Base-by-base conservation (phyloP, 768 basidiomycete species). In the Lactifluus echinatus region DNA sequence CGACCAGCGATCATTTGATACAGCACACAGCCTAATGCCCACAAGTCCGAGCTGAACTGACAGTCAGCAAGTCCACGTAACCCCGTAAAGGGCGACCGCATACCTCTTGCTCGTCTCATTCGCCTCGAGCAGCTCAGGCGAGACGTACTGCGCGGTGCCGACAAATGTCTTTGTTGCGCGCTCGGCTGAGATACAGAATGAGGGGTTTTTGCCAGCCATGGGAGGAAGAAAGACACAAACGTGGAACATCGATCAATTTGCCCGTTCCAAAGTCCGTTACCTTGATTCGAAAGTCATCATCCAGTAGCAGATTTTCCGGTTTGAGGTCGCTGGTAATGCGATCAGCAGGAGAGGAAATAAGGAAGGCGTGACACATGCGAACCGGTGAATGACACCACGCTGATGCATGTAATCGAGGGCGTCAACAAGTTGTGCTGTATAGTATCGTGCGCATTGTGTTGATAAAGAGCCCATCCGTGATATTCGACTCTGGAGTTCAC, bases 221-320 rank as follows among this genome's bases (percentile, higher is more conserved):
- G 44, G 65, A 67, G 50, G 65, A 71, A 33, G 61, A 61, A 64
- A 50, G 53, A 12, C 4, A 71, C 82, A 65, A 54, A 84, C 84
- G 70, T 50, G 73, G 75, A 21, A 76, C 67, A 59, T 84, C 81
- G 33, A 84, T 72, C 60, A 89, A 74, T 71, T 89, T 88, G 19
- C 92, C 92, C 4, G 92, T 94, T 6, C 96, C 96, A 70, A 98
- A 98, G 69, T 99, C 96, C 15, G 93, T 90, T n/a, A 99, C 80
- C 70, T 93, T 95, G 67, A 96, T 82, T 53, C 92, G 83, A 72
- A 85, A 89, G 15, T 84, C 79, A 34, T 79, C 79, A 64, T 95
- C 93, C n/a, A 99, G 76, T 8, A 99, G 76, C 29, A 98, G 76
- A 68, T 97, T 97, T 70, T 89, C 88, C 10, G 88, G 88, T 68